A percentile compares a stretch with the other conserved stretches of the same genome.
Conservation (phyloP, 148 eudicot species). For the Chenopodium album region DNA sequence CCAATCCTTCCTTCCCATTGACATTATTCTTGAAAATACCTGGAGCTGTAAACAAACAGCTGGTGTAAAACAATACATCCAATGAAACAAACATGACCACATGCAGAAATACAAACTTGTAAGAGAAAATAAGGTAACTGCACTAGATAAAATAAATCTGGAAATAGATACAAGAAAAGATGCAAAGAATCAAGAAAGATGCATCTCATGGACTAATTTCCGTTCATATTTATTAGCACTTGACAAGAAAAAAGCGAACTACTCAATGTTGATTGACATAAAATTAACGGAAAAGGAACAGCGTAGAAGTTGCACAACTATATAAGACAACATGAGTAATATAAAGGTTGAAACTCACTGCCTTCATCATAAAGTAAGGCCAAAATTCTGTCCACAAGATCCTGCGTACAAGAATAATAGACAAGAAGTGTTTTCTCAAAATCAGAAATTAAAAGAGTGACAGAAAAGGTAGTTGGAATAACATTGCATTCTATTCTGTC, state of each 20-base stretch:
- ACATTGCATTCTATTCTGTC: neutral
- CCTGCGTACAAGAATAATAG: constrained; percentile 43
- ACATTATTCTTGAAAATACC: constrained; percentile 34
- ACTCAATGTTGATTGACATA: neutral
- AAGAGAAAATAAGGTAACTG: neutral
- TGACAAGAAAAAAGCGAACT: neutral
- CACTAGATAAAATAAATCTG: neutral
- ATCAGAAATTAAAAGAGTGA: neutral
- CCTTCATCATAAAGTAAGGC: constrained; percentile 73
- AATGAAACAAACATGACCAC: neutral
- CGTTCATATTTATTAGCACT: neutral
- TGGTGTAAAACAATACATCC: constrained; percentile 14
- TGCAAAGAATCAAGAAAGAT: neutral
- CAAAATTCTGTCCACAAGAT: constrained; percentile 73
- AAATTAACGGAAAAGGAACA: neutral
- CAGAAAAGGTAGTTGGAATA: neutral
- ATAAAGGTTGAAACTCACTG: constrained; percentile 50
- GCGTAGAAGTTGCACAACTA: constrained; percentile 5
- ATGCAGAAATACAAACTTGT: neutral
- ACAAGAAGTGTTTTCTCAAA: neutral
- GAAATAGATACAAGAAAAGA: neutral
- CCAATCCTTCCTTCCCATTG: constrained; percentile 38
- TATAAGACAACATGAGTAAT: constrained; percentile 10
- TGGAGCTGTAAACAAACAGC: constrained; percentile 38
- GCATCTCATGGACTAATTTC: neutral